Percentiles rank a stretch among this genome's conserved stretches.
phyloP scores from a whole-genome alignment of 441 rosid genomes.

The Bruguiera hainesii region DNA sequence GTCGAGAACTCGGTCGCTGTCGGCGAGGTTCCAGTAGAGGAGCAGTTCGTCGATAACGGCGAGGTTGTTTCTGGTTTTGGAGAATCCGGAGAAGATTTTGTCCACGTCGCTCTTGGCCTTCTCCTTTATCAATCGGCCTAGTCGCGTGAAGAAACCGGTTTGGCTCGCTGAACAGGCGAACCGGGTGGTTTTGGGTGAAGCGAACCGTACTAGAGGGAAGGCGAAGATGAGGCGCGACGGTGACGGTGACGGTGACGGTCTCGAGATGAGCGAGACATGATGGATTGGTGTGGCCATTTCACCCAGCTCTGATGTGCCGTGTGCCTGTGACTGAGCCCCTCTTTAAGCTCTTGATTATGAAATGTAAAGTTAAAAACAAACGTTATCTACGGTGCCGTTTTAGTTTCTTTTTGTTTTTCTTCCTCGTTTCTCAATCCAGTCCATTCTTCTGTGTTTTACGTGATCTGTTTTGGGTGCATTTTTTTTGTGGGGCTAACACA shows the following conservation, averaged over 20 bases:
- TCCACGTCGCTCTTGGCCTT: conserved; percentile 93
- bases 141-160: conserved; percentile 86
- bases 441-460: too few relatives aligned
- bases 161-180: conserved; percentile 64
- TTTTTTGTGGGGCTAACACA: neutral
- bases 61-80: conserved; percentile 87
- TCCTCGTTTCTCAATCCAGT: too few relatives aligned
- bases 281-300: conserved; percentile 44
- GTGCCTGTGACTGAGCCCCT: too few relatives aligned
- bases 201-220: conserved; percentile 17
- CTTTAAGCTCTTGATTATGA: too few relatives aligned
- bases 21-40: conserved; percentile 90
- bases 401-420: too few relatives aligned
- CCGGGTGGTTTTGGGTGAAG: conserved; percentile 20
- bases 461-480: too few relatives aligned
- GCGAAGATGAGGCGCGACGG: conserved; percentile 9
- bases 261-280: conserved; percentile 47
- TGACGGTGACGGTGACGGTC: conserved; percentile 26
- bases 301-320: neutral
- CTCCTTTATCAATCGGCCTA: conserved; percentile 86
- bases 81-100: conserved; percentile 82
- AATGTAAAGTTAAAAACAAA: too few relatives aligned
- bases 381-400: too few relatives aligned
- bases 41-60: conserved; percentile 89
- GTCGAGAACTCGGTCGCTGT: conserved; percentile 92